phyloP scores from a whole-genome alignment of 495 filamentous ascomycete genomes.

The Cryomyces minteri region DNA sequence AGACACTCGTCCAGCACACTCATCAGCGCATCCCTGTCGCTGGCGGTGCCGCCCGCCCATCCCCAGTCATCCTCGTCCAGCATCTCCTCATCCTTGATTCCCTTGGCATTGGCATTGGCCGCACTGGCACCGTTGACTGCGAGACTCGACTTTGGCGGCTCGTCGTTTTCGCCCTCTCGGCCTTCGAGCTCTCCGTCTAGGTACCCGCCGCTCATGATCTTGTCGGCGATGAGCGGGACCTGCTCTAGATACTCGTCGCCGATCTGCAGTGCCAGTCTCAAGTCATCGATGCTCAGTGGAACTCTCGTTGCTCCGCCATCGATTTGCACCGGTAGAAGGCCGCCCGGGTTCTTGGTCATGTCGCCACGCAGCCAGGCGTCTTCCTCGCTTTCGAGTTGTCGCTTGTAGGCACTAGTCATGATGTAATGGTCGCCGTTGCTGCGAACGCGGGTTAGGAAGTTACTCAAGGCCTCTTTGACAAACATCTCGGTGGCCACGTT shows the following conservation, averaged over 20 bases:
- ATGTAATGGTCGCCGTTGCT: conserved; percentile 65
- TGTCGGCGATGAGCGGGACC: conserved; percentile 27
- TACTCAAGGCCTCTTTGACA: conserved; percentile 71
- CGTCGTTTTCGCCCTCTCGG: background rate
- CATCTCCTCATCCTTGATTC: background rate
- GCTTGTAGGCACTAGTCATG: conserved; percentile 59
- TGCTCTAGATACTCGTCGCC: conserved; percentile 56
- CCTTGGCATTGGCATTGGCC: background rate
- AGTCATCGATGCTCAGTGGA: conserved; percentile 58
- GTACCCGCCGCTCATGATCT: background rate
- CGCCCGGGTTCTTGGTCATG: conserved; percentile 45
- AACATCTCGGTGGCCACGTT: conserved; percentile 79
- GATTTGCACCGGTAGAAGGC: conserved; percentile 58
- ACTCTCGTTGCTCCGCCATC: conserved; percentile 46
- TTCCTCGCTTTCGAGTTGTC: conserved; percentile 57
- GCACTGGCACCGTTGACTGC: background rate
- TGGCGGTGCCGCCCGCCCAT: background rate
- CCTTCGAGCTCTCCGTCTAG: background rate
- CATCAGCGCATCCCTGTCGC: background rate
- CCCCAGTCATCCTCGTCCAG: background rate
- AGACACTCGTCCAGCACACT: background rate
- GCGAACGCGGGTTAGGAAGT: conserved; percentile 59
- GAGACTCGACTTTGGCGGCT: background rate
- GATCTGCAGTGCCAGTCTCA: conserved; percentile 56
- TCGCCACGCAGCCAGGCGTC: conserved; percentile 45